A percentile compares a stretch with the other conserved stretches of the same genome.
Conservation (phyloP, 176 grass and related monocot genomes). For the Aegilops umbellulata region DNA sequence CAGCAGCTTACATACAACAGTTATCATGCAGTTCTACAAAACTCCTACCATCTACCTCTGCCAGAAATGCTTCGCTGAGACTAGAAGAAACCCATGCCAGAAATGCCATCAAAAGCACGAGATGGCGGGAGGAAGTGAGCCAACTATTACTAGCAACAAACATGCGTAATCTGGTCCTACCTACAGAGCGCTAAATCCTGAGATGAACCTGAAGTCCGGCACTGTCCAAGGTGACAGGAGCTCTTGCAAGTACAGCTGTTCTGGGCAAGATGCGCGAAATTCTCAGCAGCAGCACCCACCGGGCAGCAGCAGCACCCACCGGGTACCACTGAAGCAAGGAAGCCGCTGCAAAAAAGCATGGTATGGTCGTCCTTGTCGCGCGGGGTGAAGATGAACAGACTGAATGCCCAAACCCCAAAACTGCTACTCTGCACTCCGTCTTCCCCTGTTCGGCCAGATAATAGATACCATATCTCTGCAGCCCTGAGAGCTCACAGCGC, state of each 20-base stretch:
- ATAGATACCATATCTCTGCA: background rate
- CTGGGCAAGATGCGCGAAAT: background rate
- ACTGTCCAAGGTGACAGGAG: background rate
- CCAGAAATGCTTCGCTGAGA: background rate
- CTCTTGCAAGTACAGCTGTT: background rate
- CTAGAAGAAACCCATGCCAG: too few relatives aligned
- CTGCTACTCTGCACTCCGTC: background rate
- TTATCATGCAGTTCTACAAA: background rate
- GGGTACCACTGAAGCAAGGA: background rate
- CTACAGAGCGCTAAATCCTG: conserved; percentile 17
- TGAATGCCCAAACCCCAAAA: conserved; percentile 24
- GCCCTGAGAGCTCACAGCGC: conserved; percentile 37
- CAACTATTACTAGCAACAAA: background rate
- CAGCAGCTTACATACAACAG: background rate
- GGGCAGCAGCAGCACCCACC: background rate
- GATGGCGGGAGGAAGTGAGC: conserved; percentile 5
- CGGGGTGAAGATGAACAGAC: background rate
- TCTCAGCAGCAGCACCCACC: background rate
- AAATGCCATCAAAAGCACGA: background rate
- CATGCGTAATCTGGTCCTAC: background rate
- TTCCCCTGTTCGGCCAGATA: background rate
- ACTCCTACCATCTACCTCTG: background rate
- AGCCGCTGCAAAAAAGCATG: background rate
- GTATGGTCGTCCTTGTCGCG: background rate
- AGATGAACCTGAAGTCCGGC: background rate